Conservation (phyloP, 495 filamentous ascomycete species). For the Platismatia glauca region DNA sequence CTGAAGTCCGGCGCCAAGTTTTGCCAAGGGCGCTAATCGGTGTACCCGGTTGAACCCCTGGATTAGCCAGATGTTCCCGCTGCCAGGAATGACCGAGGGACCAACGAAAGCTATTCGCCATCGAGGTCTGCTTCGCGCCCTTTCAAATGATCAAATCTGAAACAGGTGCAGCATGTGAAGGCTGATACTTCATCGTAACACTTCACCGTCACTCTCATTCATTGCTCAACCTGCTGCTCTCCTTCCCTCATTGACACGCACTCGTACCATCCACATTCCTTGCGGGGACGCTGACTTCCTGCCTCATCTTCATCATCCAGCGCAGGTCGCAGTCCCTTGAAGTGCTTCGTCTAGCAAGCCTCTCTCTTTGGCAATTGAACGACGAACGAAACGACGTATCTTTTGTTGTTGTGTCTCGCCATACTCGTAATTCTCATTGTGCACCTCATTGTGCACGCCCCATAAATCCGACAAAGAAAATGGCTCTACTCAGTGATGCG, state of each 20-base stretch:
- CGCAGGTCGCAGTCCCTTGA: not conserved
- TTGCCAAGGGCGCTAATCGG: not conserved
- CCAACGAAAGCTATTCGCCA: not conserved
- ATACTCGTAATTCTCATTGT: slow-evolving; percentile 9
- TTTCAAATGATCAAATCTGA: slow-evolving; percentile 2
- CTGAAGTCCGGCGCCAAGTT: not conserved
- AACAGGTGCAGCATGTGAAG: slow-evolving; percentile 6
- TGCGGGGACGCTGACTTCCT: slow-evolving; percentile 1
- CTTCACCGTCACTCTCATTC: slow-evolving; percentile 4
- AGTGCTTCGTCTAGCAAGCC: not conserved
- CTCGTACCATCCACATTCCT: slow-evolving; percentile 1
- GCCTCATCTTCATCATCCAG: slow-evolving; percentile 4
- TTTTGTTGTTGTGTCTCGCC: not conserved
- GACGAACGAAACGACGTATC: not conserved
- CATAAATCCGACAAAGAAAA: slow-evolving; percentile 4
- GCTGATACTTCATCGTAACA: not conserved
- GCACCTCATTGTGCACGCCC: not conserved
- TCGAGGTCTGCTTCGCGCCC: not conserved
- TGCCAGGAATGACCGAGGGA: not conserved
- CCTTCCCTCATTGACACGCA: not conserved
- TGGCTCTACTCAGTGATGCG: not conserved
- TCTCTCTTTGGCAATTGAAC: not conserved
- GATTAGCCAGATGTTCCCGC: not conserved
- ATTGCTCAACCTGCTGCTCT: not conserved
- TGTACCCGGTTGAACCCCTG: not conserved